Evolutionary conservation across 352 stramenopile genomes (phyloP).

Genomic region (Halophytophthora polymorphica): DNA sequence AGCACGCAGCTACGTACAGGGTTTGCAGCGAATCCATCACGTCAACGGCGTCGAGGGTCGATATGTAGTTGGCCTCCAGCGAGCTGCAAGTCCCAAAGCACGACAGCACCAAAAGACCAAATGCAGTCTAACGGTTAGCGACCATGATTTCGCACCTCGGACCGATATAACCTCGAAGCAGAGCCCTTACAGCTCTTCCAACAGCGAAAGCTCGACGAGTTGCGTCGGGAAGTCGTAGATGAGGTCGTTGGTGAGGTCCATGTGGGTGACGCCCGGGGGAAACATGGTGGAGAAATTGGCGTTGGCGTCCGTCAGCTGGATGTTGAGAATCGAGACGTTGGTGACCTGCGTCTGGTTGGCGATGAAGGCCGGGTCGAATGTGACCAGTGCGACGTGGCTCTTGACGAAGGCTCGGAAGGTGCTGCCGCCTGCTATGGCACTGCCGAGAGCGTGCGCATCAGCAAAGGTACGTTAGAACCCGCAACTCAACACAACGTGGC

Average conservation of each 20-base stretch:
- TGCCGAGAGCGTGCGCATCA: background rate
- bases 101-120: background rate
- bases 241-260: conserved; percentile 23
- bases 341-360: conserved; percentile 25
- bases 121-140: background rate
- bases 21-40: conserved; percentile 18
- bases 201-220: conserved; percentile 8
- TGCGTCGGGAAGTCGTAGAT: conserved; percentile 22
- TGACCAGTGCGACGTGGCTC: conserved; percentile 21
- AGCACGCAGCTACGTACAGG: conserved; percentile 9
- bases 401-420: conserved; percentile 19
- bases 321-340: conserved; percentile 20
- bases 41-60: conserved; percentile 11
- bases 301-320: conserved; percentile 21
- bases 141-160: background rate
- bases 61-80: conserved; percentile 22
- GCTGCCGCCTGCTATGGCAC: conserved; percentile 11
- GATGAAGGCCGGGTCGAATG: conserved; percentile 21
- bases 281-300: conserved; percentile 14
- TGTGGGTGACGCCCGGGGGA: conserved; percentile 10
- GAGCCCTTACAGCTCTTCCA: conserved; percentile 14
- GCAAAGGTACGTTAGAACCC: conserved; percentile 1
- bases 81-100: conserved; percentile 7
- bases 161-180: background rate
- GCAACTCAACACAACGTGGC: background rate